Base-by-base conservation (phyloP, 345 rosid species). In the Streptanthus diversifolius region DNA sequence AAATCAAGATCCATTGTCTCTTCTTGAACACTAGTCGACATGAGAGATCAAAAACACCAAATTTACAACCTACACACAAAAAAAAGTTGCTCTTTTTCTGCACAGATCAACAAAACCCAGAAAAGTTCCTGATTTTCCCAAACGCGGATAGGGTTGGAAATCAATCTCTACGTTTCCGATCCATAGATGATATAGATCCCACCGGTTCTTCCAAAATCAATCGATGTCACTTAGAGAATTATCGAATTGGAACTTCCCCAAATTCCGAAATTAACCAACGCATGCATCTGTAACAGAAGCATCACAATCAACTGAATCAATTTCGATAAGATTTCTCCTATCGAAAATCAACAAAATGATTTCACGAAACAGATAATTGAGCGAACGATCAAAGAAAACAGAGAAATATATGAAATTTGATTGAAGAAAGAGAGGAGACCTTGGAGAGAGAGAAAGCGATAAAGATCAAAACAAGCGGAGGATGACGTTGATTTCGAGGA, bases 1-100 rank as follows among this genome's bases (percentile, higher is more conserved):
- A 85, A 79, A 81, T 85, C 88, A 68, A 83, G 82, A 67, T 87
- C 86, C 84, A 81, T 81, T 27, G 30, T 51, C 56, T 70, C 85
- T 63, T 63, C 86, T 55, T 76, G 71, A 63, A 53, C 79, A 69
- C 66, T 45, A 63, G 2, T 55, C 54, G 71, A 45, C 74, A 76
- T 75, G 35, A 68, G 17, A 30, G 55, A 48, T 33, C 68, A 63
- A 45, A 45, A 58, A 22, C n/a, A 74, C 39, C 68, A 47, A 73
- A 52, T 0, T n/a, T 1, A 8, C n/a, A 21, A 0, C 6, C 5
- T 8, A 10, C 3, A 9, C 0, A 39, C 1, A n/a, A 2, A n/a
- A n/a, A n/a, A 4, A 18, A 19, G 11, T 4, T 2, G 49, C 19
- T 41, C 52, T 10, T 62, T 43, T 44, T 32, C n/a, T 17, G 21